Evolutionary conservation across 345 rosid species (phyloP).

Genomic region (Cardamine occulta): DNA sequence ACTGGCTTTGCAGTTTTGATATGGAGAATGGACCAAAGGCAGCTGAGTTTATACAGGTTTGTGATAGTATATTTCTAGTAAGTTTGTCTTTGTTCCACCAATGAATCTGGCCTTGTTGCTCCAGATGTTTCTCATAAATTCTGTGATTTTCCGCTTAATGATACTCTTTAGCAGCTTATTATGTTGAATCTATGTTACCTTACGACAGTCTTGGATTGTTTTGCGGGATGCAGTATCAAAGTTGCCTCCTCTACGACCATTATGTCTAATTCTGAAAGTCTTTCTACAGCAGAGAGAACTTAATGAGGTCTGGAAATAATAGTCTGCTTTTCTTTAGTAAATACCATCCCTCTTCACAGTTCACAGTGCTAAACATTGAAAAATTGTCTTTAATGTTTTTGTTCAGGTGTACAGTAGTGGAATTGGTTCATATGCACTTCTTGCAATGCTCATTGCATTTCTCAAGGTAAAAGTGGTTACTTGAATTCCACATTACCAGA

Average conservation of each 20-base stretch:
- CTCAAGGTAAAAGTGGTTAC: slow-evolving; percentile 59
- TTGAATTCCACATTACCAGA: not conserved
- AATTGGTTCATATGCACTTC: slow-evolving; percentile 90
- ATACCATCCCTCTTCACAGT: not conserved
- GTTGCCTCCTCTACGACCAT: slow-evolving; percentile 78
- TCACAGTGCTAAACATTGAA: slow-evolving; percentile 32
- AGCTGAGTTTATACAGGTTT: slow-evolving; percentile 89
- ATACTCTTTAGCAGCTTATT: not conserved
- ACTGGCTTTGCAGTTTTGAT: slow-evolving; percentile 70
- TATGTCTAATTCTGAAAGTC: slow-evolving; percentile 86
- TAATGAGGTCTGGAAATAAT: slow-evolving; percentile 67
- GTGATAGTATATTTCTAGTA: slow-evolving; percentile 28
- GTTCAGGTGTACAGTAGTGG: slow-evolving; percentile 93
- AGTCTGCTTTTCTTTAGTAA: not conserved
- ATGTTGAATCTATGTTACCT: slow-evolving; percentile 8
- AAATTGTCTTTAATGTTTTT: not conserved
- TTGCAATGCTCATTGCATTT: slow-evolving; percentile 83
- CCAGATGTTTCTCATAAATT: not conserved
- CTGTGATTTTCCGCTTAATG: not conserved
- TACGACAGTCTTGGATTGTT: not conserved
- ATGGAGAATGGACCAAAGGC: slow-evolving; percentile 91
- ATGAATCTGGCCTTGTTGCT: not conserved
- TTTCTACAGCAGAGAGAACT: slow-evolving; percentile 94
- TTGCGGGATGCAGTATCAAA: slow-evolving; percentile 67
- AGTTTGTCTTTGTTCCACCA: not conserved